Evolutionary conservation across 176 grass and related monocot genomes (phyloP), one percentile per base, ranked within the genome.

Genomic region (Bonia amplexicaulis): DNA sequence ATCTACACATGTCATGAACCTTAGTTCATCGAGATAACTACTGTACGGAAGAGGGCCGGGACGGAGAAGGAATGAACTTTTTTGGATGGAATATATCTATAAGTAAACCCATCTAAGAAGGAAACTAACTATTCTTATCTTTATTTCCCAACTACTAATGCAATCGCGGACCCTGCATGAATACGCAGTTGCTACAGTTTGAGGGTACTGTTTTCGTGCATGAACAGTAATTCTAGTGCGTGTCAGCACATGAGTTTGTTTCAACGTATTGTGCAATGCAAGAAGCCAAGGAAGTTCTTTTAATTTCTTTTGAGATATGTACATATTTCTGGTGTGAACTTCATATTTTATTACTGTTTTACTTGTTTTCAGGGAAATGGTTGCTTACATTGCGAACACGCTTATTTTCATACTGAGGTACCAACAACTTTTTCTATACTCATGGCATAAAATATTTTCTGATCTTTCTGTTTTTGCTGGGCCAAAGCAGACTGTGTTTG

Each of bases 361-460:
- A 27, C 58, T 66, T 87, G 33, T 89, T 87, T 88, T 82, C 85
- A 98, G 96, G 96, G 96, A 98, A 90, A 98, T 98, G 96, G 91
- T 98, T 47, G 80, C 96, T 51, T 98, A 98, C 77, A 98, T 98
- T 74, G 96, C 96, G 23, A 98, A 98, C 69, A 98, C 96, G 62
- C 80, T 98, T 64, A 92, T 98, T 80, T 98, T 98, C 91, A 98
- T 98, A 81, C 76, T 98, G 82, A 98, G 96, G 96, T 98, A 95
- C 54, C 74, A 22, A 17, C 63, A 51, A 62, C 52, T 39, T 69
- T 31, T 42, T 74, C 22, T 58, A 13, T 51, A 35, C 68, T 16
- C 25, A 2, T 41, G 45, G n/a, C 6, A 27, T 66, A 64, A 44
- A 57, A 29, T 22, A 13, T 61, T 71, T 2, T 86, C 10, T 64